These are phyloP conservation scores for Neodidymelliopsis sp. DNA, from an alignment of 2,329 filamentous ascomycete genomes.

Conservation along the genomic window DNA sequence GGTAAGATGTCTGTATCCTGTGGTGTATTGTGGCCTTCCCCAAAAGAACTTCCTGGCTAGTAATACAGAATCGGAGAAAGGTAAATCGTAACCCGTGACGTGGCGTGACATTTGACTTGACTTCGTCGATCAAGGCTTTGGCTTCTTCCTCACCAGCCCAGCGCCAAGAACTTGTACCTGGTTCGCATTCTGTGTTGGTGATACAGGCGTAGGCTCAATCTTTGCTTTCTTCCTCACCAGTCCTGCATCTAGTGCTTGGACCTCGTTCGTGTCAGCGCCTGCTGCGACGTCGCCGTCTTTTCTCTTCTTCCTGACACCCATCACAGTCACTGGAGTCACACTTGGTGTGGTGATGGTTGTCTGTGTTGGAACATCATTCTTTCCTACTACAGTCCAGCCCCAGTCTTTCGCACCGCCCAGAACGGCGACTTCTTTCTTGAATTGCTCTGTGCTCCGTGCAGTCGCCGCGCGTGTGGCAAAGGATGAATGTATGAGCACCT, in stretches of 20 bases:
- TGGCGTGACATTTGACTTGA: no score
- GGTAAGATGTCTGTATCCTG: no score
- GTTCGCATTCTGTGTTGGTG: slow-evolving; percentile 19
- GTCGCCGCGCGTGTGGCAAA: slow-evolving; percentile 73
- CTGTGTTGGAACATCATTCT: slow-evolving; percentile 24
- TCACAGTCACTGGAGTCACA: slow-evolving; percentile 30
- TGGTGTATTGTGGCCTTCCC: no score
- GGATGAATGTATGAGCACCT: slow-evolving; percentile 75
- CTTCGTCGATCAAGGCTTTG: slow-evolving; percentile 29
- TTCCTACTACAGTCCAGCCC: slow-evolving; percentile 39
- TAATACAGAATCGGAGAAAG: background rate
- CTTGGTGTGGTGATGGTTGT: slow-evolving; percentile 6
- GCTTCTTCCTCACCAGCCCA: slow-evolving; percentile 47
- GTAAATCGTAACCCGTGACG: background rate
- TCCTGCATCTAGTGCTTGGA: slow-evolving; percentile 28
- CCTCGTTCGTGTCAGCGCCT: slow-evolving; percentile 2
- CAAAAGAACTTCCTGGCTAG: no score
- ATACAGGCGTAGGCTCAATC: slow-evolving; percentile 23
- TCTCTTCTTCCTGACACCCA: slow-evolving; percentile 47
- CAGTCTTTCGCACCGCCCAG: slow-evolving; percentile 41
- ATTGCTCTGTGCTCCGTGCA: slow-evolving; percentile 70
- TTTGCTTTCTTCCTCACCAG: slow-evolving; percentile 46
- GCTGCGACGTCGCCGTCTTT: slow-evolving; percentile 29
- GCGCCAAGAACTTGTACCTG: slow-evolving; percentile 38
- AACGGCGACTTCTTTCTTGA: slow-evolving; percentile 71